These are phyloP conservation scores for Heliamphora pulchella DNA, from an alignment of 179 eudicot species.

Conservation along the genomic window DNA sequence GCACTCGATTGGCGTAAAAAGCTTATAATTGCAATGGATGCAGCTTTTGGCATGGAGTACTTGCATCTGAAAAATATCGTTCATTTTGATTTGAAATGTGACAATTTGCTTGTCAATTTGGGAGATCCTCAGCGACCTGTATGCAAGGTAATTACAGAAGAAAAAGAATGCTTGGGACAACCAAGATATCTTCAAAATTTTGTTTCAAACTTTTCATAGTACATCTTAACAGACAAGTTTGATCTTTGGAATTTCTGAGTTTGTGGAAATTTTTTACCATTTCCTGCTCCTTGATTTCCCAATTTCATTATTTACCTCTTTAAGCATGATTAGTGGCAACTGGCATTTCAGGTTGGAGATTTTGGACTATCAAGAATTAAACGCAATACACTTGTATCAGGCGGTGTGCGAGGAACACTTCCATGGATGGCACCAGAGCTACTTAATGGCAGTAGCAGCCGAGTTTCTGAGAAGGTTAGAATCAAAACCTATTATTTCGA, in stretches of 20 bases:
- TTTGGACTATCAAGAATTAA: conserved; percentile 48
- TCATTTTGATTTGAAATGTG: conserved; percentile 93
- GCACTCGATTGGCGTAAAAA: conserved; percentile 71
- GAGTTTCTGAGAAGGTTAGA: conserved; percentile 45
- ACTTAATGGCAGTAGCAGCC: conserved; percentile 35
- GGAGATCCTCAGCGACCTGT: conserved; percentile 81
- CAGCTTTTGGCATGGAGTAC: conserved; percentile 96
- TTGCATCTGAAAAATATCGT: conserved; percentile 77
- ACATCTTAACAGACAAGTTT: neutral
- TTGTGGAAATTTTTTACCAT: neutral
- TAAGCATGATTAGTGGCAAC: neutral
- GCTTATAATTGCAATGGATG: conserved; percentile 83
- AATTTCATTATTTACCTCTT: neutral
- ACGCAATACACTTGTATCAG: conserved; percentile 43
- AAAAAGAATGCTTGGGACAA: neutral
- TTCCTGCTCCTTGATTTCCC: neutral
- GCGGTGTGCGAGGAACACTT: conserved; percentile 47
- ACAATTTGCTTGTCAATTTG: conserved; percentile 85
- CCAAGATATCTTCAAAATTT: neutral
- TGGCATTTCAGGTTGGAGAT: conserved; percentile 39
- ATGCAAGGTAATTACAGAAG: conserved; percentile 59
- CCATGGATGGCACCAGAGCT: conserved; percentile 55
- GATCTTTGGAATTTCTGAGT: neutral
- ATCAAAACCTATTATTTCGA: neutral
- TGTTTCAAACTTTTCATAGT: neutral